Conservation (phyloP, 2,329 filamentous ascomycete genomes). For the Parafenestella ontariensis region DNA sequence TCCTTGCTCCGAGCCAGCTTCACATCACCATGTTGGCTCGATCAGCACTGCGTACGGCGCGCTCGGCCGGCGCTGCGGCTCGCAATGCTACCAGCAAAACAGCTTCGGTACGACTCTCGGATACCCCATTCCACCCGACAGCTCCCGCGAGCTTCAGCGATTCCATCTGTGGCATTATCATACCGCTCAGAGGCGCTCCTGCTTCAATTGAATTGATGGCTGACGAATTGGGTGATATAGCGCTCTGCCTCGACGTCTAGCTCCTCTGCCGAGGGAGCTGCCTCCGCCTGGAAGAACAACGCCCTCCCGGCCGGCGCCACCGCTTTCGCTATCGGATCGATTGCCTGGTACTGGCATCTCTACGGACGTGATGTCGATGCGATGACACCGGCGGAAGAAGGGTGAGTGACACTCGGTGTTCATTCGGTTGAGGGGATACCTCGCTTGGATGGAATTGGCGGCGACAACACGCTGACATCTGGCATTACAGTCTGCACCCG, state of each 20-base stretch:
- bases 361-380: constrained; percentile 89
- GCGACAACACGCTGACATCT: constrained; percentile 39
- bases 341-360: constrained; percentile 97
- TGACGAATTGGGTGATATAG: constrained; percentile 48
- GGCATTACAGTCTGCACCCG: constrained; percentile 76
- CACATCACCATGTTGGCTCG: constrained; percentile 84
- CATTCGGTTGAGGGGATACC: constrained; percentile 32
- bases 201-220: constrained; percentile 38
- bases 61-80: constrained; percentile 84
- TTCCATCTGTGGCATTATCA: constrained; percentile 24
- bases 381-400: constrained; percentile 94
- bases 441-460: constrained; percentile 29
- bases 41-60: constrained; percentile 87
- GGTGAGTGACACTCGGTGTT: constrained; percentile 70
- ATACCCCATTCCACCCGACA: constrained; percentile 32
- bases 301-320: constrained; percentile 87
- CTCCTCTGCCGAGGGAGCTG: constrained; percentile 71
- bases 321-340: constrained; percentile 82
- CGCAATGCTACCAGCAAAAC: constrained; percentile 60
- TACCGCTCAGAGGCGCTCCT: constrained; percentile 17
- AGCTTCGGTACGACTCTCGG: constrained; percentile 54
- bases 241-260: constrained; percentile 74
- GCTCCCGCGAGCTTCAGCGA: constrained; percentile 38
- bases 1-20: constrained; percentile 48
- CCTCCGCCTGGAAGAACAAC: constrained; percentile 82